phyloP scores from a whole-genome alignment of 371 early-diverging fungal species.

The Mucor velutinosus region DNA sequence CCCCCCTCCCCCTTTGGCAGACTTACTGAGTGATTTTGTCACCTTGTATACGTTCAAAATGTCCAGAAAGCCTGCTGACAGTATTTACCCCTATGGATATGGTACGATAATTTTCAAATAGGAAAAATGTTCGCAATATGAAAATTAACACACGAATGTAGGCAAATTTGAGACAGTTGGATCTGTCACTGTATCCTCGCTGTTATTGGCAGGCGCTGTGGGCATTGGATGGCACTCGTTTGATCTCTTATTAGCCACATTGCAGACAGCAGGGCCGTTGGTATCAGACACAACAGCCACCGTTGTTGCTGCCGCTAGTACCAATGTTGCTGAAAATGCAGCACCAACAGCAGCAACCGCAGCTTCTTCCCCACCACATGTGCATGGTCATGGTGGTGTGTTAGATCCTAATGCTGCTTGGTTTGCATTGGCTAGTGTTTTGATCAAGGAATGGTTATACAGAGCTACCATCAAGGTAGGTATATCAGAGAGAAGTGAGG shows the following conservation, averaged over 20 bases:
- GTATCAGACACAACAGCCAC: constrained; percentile 23
- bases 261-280: constrained; percentile 14
- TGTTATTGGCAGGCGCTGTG: constrained; percentile 62
- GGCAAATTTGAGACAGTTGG: constrained; percentile 76
- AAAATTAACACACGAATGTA: constrained; percentile 3
- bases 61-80: constrained; percentile 65
- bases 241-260: constrained; percentile 48
- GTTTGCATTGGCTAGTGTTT: constrained; percentile 69
- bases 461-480: constrained; percentile 71
- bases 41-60: constrained; percentile 71
- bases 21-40: constrained; percentile 69
- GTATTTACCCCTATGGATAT: constrained; percentile 67
- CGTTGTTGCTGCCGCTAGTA: constrained; percentile 14
- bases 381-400: constrained; percentile 22
- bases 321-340: constrained; percentile 1
- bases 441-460: constrained; percentile 68
- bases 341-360: background rate
- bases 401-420: constrained; percentile 74
- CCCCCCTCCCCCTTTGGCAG: no score
- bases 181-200: constrained; percentile 64
- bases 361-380: background rate
- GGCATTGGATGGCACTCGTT: constrained; percentile 71
- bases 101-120: constrained; percentile 36
- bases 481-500: constrained; percentile 58
- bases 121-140: background rate